Evolutionary conservation across 2,329 filamentous ascomycete species (phyloP), one percentile per base, ranked within the genome.

Genomic region (Rutstroemia sp.): DNA sequence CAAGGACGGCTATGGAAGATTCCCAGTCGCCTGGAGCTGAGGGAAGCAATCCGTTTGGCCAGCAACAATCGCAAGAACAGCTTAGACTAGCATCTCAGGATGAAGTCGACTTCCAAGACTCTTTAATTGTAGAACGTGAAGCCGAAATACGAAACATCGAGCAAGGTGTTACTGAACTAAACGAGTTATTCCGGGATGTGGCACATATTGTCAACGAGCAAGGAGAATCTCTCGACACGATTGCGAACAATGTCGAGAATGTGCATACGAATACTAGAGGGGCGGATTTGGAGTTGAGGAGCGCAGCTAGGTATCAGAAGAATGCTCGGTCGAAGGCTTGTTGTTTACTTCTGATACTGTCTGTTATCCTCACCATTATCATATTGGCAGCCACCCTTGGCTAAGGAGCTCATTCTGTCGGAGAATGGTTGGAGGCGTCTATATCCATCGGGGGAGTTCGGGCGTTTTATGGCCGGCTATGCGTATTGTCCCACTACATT

Each of bases 141-240:
- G 85, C 90, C 57, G 94, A 99, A 75, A 99, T 99, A 63, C 86
- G 92, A 60, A 95, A 95, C 70, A 99, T 99, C 67, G 94, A 97
- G 75, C 92, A 96, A 72, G 91, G 89, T 55, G 94, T 99, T 6
- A 88, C 88, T 55, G 94, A 99, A 68, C 76, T 99, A 60, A 99
- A 99, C 67, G 94, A 97, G 68, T 80, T 99, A 45, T 99, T 99
- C 78, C 82, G 92, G 61, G 92, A 99, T 75, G 91, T 99, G n/a
- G 94, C 92, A 48, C 91, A 96, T 71, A 96, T 99, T 71, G 92
- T 99, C 51, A 84, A 84, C 59, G 92, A 97, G 73, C 94, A 99
- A 74, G 94, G 94, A 51, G 88, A 90, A 65, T 83, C 89, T 72
- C 77, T 99, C 30, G 87, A 92, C 68, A 88, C 88, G 17, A 95